A percentile compares a stretch with the other conserved stretches of the same genome.
Conservation (phyloP, 768 basidiomycete species). For the Mycena kentingensis region DNA sequence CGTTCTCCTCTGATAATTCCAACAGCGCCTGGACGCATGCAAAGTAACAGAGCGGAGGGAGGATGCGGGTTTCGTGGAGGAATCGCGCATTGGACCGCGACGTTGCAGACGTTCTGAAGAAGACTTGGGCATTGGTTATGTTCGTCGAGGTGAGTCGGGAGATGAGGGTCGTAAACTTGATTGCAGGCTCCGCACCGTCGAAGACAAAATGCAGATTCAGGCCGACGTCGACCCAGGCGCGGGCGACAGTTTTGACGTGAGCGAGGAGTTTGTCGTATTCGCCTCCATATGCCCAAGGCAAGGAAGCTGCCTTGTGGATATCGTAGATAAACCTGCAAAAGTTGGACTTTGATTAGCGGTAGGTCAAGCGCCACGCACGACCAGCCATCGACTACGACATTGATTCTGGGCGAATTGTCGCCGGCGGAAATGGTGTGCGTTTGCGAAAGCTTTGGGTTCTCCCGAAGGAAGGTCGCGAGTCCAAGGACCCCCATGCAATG, state of each 20-base stretch:
- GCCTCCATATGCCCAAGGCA: slow-evolving; percentile 87
- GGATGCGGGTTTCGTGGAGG: slow-evolving; percentile 69
- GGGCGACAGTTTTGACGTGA: slow-evolving; percentile 52
- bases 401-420: slow-evolving; percentile 27
- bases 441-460: slow-evolving; percentile 46
- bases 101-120: slow-evolving; percentile 74
- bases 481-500: slow-evolving; percentile 53
- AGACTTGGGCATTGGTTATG: slow-evolving; percentile 66
- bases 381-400: slow-evolving; percentile 81
- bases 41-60: slow-evolving; percentile 67
- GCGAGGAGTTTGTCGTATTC: slow-evolving; percentile 63
- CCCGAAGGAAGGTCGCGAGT: slow-evolving; percentile 53
- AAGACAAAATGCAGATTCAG: slow-evolving; percentile 75
- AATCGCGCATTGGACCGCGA: slow-evolving; percentile 70
- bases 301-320: slow-evolving; percentile 55
- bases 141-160: slow-evolving; percentile 58
- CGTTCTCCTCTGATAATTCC: slow-evolving; percentile 34
- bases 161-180: slow-evolving; percentile 71
- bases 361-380: slow-evolving; percentile 60
- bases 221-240: slow-evolving; percentile 70
- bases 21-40: slow-evolving; percentile 60
- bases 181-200: slow-evolving; percentile 75
- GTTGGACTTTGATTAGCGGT: slow-evolving; percentile 8
- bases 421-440: slow-evolving; percentile 28
- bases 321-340: slow-evolving; percentile 71